Percentiles rank a stretch among this genome's conserved stretches.
These are phyloP conservation scores for Trypanosoma scelopori DNA, from an alignment of 208 protist species.

Conservation along the genomic window DNA sequence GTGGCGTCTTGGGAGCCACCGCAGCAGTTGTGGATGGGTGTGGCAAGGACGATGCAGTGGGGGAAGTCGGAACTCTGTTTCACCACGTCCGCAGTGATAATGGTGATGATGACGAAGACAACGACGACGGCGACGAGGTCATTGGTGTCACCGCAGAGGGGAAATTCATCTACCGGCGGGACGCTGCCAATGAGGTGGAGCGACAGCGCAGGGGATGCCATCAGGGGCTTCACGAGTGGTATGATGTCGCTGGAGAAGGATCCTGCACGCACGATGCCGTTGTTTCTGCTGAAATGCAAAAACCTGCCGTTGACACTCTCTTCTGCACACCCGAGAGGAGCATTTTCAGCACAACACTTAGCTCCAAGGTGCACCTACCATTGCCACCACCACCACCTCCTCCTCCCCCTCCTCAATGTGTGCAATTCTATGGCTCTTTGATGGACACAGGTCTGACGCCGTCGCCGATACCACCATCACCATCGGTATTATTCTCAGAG, in stretches of 20 bases:
- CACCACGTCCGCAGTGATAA: background rate
- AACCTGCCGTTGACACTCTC: background rate
- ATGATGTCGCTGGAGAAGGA: background rate
- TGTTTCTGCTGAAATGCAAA: background rate
- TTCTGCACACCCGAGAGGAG: constrained; percentile 18
- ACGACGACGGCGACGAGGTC: constrained; percentile 20
- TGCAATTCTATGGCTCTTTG: background rate
- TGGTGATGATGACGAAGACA: background rate
- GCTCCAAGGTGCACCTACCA: background rate
- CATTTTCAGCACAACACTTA: constrained; percentile 5
- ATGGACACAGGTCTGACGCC: background rate
- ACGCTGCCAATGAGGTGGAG: background rate
- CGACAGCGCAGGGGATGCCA: background rate
- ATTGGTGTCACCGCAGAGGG: constrained; percentile 31
- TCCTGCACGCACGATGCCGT: background rate
- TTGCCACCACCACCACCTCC: background rate
- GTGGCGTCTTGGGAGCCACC: constrained; percentile 14
- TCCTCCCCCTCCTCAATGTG: background rate
- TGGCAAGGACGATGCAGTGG: background rate
- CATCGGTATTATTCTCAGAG: background rate
- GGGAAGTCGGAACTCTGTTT: too few species aligned
- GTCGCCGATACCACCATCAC: background rate
- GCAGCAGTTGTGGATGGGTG: background rate
- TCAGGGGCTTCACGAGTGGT: background rate
- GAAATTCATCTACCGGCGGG: constrained; percentile 26